phyloP scores from a whole-genome alignment of 495 filamentous ascomycete genomes.

The Talaromyces wortmannii region DNA sequence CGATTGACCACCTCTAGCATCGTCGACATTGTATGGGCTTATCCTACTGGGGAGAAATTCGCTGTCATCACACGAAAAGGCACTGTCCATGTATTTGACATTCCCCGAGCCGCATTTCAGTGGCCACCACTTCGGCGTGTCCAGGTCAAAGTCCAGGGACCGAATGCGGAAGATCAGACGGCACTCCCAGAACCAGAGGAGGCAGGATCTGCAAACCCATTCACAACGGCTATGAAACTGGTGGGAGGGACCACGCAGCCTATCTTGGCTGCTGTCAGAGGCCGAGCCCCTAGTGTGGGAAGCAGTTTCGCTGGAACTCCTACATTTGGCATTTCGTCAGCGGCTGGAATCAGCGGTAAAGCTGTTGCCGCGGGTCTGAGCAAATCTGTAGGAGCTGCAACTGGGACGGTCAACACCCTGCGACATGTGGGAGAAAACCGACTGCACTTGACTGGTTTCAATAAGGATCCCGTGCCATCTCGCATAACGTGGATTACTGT shows the following conservation, averaged over 20 bases:
- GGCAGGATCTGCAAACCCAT: conserved; percentile 47
- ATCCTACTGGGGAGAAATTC: conserved; percentile 69
- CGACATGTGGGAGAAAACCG: conserved; percentile 81
- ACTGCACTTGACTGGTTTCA: conserved; percentile 60
- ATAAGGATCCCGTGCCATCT: conserved; percentile 29
- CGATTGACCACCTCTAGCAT: conserved; percentile 87
- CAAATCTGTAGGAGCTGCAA: conserved; percentile 75
- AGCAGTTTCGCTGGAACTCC: conserved; percentile 36
- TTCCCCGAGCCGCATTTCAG: conserved; percentile 74
- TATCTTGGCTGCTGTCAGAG: conserved; percentile 48
- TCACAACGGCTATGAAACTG: conserved; percentile 58
- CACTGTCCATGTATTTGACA: conserved; percentile 86
- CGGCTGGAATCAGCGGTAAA: conserved; percentile 65
- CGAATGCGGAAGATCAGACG: conserved; percentile 6
- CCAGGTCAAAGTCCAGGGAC: conserved; percentile 32
- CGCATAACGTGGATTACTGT: conserved; percentile 34
- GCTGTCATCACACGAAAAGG: conserved; percentile 86
- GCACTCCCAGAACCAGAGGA: conserved; percentile 32
- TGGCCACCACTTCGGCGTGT: conserved; percentile 81
- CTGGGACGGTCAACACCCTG: conserved; percentile 69
- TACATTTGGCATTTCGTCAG: conserved; percentile 50
- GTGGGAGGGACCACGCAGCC: conserved; percentile 52
- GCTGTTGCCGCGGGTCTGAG: conserved; percentile 76
- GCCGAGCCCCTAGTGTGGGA: conserved; percentile 42
- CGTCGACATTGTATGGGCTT: conserved; percentile 82